phyloP scores from a whole-genome alignment of 306 rosid species.

The Herpetospermum pedunculosum region DNA sequence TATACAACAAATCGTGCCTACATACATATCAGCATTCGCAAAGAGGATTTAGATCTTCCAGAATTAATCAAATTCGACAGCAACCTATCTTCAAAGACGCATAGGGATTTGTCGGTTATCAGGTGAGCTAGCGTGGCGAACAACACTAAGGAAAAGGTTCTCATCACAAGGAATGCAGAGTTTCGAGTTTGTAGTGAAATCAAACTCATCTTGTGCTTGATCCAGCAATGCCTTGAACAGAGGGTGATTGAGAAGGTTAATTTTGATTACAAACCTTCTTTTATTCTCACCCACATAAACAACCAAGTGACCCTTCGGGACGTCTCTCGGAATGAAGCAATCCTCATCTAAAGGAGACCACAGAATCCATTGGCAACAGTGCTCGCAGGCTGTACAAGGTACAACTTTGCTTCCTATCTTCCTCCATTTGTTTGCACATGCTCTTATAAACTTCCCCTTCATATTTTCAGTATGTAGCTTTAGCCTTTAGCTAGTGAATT shows the following conservation, averaged over 20 bases:
- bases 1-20: conserved; percentile 23
- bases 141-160: conserved; percentile 48
- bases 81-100: conserved; percentile 21
- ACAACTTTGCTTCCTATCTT: conserved; percentile 39
- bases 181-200: conserved; percentile 45
- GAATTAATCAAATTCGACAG: conserved; percentile 12
- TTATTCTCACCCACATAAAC: conserved; percentile 69
- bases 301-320: conserved; percentile 89
- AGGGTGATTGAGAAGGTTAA: conserved; percentile 62
- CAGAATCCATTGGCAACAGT: conserved; percentile 40
- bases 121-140: conserved; percentile 47
- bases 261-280: conserved; percentile 67
- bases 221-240: conserved; percentile 75
- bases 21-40: conserved; percentile 15
- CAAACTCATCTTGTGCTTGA: conserved; percentile 76
- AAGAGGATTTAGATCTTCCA: conserved; percentile 15
- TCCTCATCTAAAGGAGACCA: conserved; percentile 38
- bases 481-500: not conserved
- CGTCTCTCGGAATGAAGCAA: conserved; percentile 64
- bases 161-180: conserved; percentile 85
- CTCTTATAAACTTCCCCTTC: conserved; percentile 38
- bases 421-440: conserved; percentile 64
- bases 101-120: conserved; percentile 21
- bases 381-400: conserved; percentile 36
- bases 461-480: conserved; percentile 9